Percentiles rank a stretch among this genome's conserved stretches.
Conservation (phyloP, 345 rosid genomes). For the Eucalyptus pumila region DNA sequence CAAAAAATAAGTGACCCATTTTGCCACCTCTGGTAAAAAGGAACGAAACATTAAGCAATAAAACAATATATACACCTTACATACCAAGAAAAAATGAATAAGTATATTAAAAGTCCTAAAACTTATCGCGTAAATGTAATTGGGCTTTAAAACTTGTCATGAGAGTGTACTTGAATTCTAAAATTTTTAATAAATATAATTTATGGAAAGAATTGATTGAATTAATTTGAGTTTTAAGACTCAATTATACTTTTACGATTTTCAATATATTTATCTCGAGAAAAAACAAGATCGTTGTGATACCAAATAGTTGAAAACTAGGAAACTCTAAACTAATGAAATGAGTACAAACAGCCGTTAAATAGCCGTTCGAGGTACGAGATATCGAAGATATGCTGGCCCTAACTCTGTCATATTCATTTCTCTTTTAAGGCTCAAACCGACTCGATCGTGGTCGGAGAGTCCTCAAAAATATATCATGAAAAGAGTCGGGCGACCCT, state of each 20-base stretch:
- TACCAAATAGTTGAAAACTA: background rate
- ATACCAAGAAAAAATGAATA: background rate
- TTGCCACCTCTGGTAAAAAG: no score
- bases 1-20: no score
- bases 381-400: background rate
- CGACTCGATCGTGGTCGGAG: background rate
- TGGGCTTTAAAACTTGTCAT: rapidly evolving
- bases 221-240: rapidly evolving
- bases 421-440: background rate
- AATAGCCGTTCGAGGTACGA: background rate
- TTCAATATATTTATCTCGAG: no score
- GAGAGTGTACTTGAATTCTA: rapidly evolving
- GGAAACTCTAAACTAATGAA: background rate
- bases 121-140: rapidly evolving
- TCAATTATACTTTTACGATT: no score
- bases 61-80: background rate
- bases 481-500: background rate
- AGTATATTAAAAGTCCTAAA: rapidly evolving
- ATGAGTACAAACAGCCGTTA: background rate
- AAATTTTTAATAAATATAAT: no score
- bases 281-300: no score
- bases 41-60: background rate
- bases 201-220: rapidly evolving
- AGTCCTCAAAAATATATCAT: background rate
- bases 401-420: background rate